Base-by-base conservation (phyloP, 2,329 filamentous ascomycete species). In the Exserohilum turcica region DNA sequence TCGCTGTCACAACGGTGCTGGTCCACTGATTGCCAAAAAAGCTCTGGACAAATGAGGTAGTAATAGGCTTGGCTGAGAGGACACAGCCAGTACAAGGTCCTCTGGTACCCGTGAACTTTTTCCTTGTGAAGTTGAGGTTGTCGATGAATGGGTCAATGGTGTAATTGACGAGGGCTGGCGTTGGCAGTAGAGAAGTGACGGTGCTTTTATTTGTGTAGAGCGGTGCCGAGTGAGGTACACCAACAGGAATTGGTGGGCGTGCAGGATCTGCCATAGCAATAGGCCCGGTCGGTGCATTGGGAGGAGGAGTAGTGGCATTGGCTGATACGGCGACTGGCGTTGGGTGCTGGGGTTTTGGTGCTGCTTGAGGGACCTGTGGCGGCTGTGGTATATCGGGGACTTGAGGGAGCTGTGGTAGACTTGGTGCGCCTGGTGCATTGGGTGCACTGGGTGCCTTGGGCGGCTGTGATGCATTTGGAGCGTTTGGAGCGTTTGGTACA, bases 51-150 rank as follows among this genome's bases (percentile, higher is more conserved):
- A 56, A 68, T 21, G 31, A 68, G 12, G 65, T 63, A 3, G 67
- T 71, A 6, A 56, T 36, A 6, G 67, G 68, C 12, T 54, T 49
- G 0, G 65, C 71, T 43, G 68, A 57, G 9, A 74, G 52, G 1
- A 66, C 61, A 42, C 71, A 74, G 18, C 71, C 71, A 4, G 69
- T 71, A 40, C 71, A 74, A n/a, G 32, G 19, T 15, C 53, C 40
- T 40, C 50, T 16, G 10, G 43, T n/a, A n/a, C n/a, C n/a, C n/a
- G n/a, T 56, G 18, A 21, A 39, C 28, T 19, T 10, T 18, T n/a
- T n/a, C n/a, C n/a, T n/a, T n/a, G n/a, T n/a, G n/a, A n/a, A n/a
- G n/a, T n/a, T n/a, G n/a, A n/a, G n/a, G n/a, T n/a, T n/a, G n/a
- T n/a, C n/a, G n/a, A n/a, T n/a, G n/a, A 33, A 15, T 15, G 31